phyloP scores from a whole-genome alignment of 768 basidiomycete genomes.

The Pisolithus tinctorius region DNA sequence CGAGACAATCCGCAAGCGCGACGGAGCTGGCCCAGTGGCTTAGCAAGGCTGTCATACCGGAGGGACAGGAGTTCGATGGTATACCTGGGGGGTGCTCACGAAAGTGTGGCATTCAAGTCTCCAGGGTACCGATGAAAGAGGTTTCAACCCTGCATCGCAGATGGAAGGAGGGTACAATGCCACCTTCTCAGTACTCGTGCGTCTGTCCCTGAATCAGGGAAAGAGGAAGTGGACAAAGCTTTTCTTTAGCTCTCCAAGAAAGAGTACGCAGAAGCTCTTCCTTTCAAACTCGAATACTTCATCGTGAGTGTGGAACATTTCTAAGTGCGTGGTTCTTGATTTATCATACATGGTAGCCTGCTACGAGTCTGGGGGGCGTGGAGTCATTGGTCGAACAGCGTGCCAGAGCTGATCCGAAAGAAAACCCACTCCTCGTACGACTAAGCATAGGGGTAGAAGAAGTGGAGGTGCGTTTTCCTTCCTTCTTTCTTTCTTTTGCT shows the following conservation, averaged over 20 bases:
- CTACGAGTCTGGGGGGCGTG: slow-evolving; percentile 82
- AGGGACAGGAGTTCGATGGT: slow-evolving; percentile 55
- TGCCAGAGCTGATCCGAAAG: slow-evolving; percentile 47
- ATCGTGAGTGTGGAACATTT: slow-evolving; percentile 41
- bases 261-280: slow-evolving; percentile 52
- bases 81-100: slow-evolving; percentile 61
- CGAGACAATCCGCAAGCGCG: slow-evolving; percentile 72
- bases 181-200: slow-evolving; percentile 63
- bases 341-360: slow-evolving; percentile 41
- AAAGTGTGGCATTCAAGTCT: slow-evolving; percentile 75
- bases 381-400: slow-evolving; percentile 81
- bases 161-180: slow-evolving; percentile 75
- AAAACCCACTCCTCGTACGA: slow-evolving; percentile 63
- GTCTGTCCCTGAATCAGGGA: slow-evolving; percentile 10
- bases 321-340: not conserved
- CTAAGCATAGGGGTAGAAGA: slow-evolving; percentile 84
- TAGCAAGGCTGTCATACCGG: slow-evolving; percentile 38
- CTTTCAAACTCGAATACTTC: slow-evolving; percentile 59
- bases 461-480: slow-evolving; percentile 41
- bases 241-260: slow-evolving; percentile 39
- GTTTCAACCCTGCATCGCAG: slow-evolving; percentile 60
- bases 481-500: slow-evolving; percentile 5
- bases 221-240: not conserved
- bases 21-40: slow-evolving; percentile 74
- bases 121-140: slow-evolving; percentile 53